Percentiles rank a stretch among this genome's conserved stretches.
Evolutionary conservation across 306 rosid genomes (phyloP).

Genomic region (Quercus rubra): DNA sequence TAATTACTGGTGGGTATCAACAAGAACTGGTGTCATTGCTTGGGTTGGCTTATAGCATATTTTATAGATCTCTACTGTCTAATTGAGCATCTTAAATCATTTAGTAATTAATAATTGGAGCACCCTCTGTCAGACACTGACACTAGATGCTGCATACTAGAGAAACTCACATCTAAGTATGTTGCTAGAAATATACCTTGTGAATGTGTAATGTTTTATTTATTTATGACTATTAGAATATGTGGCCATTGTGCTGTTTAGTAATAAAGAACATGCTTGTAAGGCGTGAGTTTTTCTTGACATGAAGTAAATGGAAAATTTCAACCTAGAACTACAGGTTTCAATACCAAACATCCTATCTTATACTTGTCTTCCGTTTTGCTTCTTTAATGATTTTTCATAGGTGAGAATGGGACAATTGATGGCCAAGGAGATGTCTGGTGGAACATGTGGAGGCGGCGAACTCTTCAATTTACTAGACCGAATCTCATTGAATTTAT

Average conservation of each 20-base stretch:
- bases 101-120: not conserved
- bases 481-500: constrained; percentile 80
- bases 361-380: not conserved
- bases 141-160: not conserved
- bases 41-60: not conserved
- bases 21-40: not conserved
- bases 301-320: not conserved
- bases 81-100: not conserved
- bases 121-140: not conserved
- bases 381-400: not conserved
- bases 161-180: not conserved
- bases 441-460: constrained; percentile 99
- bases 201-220: not conserved
- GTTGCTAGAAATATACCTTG: not conserved
- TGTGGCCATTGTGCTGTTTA: not conserved
- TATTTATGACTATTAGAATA: not conserved
- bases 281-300: not conserved
- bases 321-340: constrained; percentile 1
- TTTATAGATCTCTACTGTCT: not conserved
- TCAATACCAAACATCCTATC: not conserved
- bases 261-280: not conserved
- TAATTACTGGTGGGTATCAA: constrained; percentile 68
- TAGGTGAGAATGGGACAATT: constrained; percentile 85
- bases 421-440: constrained; percentile 91
- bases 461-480: constrained; percentile 80